These are phyloP conservation scores for Alternaria burnsii DNA, from an alignment of 2,329 filamentous ascomycete species.

Conservation along the genomic window DNA sequence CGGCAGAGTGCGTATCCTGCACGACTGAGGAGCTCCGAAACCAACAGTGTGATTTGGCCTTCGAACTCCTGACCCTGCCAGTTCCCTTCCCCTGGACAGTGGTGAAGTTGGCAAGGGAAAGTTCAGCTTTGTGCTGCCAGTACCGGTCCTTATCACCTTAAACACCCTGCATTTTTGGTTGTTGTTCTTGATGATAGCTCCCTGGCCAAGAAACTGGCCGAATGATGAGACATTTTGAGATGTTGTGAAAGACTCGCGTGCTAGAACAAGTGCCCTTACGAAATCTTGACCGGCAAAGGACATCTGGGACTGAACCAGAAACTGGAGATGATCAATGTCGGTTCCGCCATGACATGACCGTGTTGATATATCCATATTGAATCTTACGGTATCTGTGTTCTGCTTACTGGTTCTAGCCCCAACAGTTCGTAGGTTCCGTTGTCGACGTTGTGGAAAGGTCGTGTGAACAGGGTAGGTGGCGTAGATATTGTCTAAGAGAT, in stretches of 20 bases:
- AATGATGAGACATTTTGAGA: too few relatives aligned
- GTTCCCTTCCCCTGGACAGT: conserved; percentile 38
- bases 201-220: too few relatives aligned
- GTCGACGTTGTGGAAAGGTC: neutral
- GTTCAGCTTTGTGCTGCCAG: too few relatives aligned
- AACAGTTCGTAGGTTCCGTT: neutral
- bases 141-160: too few relatives aligned
- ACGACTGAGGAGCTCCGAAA: too few relatives aligned
- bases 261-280: neutral
- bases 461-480: neutral
- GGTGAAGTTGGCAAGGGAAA: conserved; percentile 34
- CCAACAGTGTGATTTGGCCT: conserved; percentile 39
- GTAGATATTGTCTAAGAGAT: neutral
- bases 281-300: conserved; percentile 32
- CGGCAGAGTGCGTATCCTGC: too few relatives aligned
- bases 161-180: conserved; percentile 28
- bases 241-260: too few relatives aligned
- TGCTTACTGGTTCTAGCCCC: neutral
- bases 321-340: conserved; percentile 30
- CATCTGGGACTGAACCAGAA: conserved; percentile 37
- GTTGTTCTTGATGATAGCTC: neutral
- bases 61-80: conserved; percentile 35
- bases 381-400: neutral
- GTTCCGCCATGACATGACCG: neutral
- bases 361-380: neutral